Base-by-base conservation (phyloP, 257 asterid genomes). In the Scutellaria galericulata region DNA sequence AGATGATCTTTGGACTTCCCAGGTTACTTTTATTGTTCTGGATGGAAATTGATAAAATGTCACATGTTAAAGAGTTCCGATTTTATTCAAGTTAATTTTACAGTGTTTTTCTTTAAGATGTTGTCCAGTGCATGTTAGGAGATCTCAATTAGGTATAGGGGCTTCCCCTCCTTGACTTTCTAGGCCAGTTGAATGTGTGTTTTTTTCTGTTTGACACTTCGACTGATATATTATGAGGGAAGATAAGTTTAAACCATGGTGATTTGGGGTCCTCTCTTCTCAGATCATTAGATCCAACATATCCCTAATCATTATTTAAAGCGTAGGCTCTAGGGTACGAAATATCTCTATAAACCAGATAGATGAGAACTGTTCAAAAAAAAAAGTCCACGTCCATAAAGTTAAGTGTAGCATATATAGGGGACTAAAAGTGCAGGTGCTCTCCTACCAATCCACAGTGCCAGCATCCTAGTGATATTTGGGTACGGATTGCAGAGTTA, bases 151-250 rank as follows among this genome's bases (percentile, higher is more conserved):
- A 27, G 14, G 65, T 20, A 42, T 9, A 55, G 12, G 67, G 20
- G 52, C 64, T 44, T 48, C 62, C 46, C 39, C 51, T 68, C 31
- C 14, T 78, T 68, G 69, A 68, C 46, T 40, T 39, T 52, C 31
- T 45, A 6, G 44, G 44, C 72, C 66, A 31, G 51, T 7, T 40
- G 66, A 22, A 15, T 51, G 58, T 7, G 74, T 12, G 39, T 18
- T 46, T 63, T 58, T 37, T 47, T 56, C 56, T 54, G 27, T 35
- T 24, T 2, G 37, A 2, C 37, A 31, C 37, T 31, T 31, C 5
- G 44, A 42, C 53, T 53, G 67, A 14, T 56, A 47, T 31, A 39
- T 31, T 39, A 55, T 35, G n/a, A 61, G 44, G 46, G 54, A 6
- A 52, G 13, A 31, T 48, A 61, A 51, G 37, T 39, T 54, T 18